These are phyloP conservation scores for Gnomoniopsis smithogilvyi DNA, from an alignment of 2,329 filamentous ascomycete species.

Conservation along the genomic window DNA sequence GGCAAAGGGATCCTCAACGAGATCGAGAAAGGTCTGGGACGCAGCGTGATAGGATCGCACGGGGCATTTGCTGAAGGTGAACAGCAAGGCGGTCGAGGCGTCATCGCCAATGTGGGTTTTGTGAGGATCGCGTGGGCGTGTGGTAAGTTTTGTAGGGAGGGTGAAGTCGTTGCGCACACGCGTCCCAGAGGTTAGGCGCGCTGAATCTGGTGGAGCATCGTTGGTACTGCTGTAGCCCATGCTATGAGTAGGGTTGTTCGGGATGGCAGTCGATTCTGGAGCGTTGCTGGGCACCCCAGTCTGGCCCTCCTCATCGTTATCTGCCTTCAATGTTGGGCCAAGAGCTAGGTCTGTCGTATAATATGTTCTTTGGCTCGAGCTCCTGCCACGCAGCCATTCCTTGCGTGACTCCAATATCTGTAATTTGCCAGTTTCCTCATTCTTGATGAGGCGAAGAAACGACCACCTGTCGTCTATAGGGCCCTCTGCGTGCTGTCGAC, in stretches of 20 bases:
- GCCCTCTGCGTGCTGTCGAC: constrained; percentile 66
- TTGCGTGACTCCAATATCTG: constrained; percentile 65
- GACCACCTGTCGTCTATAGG: constrained; percentile 74
- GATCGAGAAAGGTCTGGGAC: constrained; percentile 55
- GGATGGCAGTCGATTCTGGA: background rate
- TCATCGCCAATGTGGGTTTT: constrained; percentile 48
- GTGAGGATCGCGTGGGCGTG: constrained; percentile 33
- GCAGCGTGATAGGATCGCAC: constrained; percentile 52
- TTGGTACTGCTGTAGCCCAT: background rate
- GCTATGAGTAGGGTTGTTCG: background rate
- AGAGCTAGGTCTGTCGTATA: constrained; percentile 58
- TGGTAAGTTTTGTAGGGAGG: constrained; percentile 18
- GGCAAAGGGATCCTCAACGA: constrained; percentile 47
- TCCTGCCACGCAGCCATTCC: constrained; percentile 57
- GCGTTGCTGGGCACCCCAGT: background rate
- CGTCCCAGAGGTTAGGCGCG: background rate
- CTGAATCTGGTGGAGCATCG: background rate
- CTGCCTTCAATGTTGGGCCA: constrained; percentile 10
- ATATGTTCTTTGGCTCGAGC: constrained; percentile 60
- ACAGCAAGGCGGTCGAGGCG: constrained; percentile 35
- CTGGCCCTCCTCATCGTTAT: background rate
- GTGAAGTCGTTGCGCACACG: constrained; percentile 28
- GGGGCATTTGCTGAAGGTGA: constrained; percentile 51
- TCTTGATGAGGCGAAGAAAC: constrained; percentile 57
- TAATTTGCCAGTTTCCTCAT: constrained; percentile 56